Conservation (phyloP, 2,329 filamentous ascomycete species). For the Exserohilum rostratum region DNA sequence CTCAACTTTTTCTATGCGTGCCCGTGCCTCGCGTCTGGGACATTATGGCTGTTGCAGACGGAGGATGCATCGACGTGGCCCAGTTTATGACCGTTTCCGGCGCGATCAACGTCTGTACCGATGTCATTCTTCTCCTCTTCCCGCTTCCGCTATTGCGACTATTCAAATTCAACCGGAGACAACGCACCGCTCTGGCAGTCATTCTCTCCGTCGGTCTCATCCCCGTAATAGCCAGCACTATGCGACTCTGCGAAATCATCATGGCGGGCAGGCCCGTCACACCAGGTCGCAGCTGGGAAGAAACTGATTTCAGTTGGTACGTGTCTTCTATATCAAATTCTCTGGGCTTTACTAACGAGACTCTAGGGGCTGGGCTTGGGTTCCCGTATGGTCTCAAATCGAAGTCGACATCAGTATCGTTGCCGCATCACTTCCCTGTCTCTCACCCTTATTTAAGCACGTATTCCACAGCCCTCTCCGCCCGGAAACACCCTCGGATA, state of each 20-base stretch:
- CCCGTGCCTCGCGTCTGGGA: conserved; percentile 32
- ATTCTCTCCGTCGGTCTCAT: conserved; percentile 38
- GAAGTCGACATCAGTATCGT: conserved; percentile 39
- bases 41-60: conserved; percentile 12
- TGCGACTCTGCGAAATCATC: conserved; percentile 34
- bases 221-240: conserved; percentile 34
- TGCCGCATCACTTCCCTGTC: conserved; percentile 35
- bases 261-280: conserved; percentile 21
- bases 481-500: conserved; percentile 18
- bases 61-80: conserved; percentile 26
- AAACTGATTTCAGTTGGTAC: conserved; percentile 32
- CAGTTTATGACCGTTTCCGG: conserved; percentile 30
- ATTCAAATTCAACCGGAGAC: conserved; percentile 33
- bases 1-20: conserved; percentile 29
- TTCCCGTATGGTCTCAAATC: conserved; percentile 41
- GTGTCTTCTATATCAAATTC: neutral
- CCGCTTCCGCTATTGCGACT: conserved; percentile 32
- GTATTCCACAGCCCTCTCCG: conserved; percentile 6
- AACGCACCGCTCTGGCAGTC: conserved; percentile 32
- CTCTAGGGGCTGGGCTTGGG: conserved; percentile 30
- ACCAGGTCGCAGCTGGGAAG: conserved; percentile 19
- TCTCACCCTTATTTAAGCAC: conserved; percentile 33
- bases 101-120: conserved; percentile 33
- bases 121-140: conserved; percentile 31
- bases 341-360: conserved; percentile 11